A percentile compares a stretch with the other conserved stretches of the same genome.
Evolutionary conservation across 345 rosid species (phyloP).

Genomic region (Sonneratia caseolaris): DNA sequence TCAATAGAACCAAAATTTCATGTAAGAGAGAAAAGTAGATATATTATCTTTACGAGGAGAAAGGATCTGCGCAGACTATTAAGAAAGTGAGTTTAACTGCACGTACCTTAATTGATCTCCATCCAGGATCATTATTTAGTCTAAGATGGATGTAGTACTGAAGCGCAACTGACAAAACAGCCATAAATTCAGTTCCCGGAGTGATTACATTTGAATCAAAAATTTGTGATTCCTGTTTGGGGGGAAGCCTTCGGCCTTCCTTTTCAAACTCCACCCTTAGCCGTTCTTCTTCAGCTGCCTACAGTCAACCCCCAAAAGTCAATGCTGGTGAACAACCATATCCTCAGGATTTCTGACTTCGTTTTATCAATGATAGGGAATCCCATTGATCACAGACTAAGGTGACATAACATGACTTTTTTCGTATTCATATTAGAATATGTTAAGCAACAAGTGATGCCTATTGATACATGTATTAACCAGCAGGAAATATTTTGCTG

Average conservation of each 20-base stretch:
- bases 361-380: neutral
- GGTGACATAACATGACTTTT: neutral
- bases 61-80: neutral
- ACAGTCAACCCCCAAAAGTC: neutral
- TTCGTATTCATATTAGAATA: neutral
- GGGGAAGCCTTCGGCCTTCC: conserved; percentile 79
- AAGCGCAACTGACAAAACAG: conserved; percentile 72
- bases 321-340: neutral
- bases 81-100: neutral
- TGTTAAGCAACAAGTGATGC: neutral
- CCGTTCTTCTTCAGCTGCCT: conserved; percentile 86
- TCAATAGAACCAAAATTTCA: neutral
- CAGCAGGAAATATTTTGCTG: neutral
- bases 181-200: conserved; percentile 92
- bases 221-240: conserved; percentile 52
- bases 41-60: neutral
- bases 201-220: conserved; percentile 90
- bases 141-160: conserved; percentile 78
- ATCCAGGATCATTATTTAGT: conserved; percentile 86
- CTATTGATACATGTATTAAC: neutral
- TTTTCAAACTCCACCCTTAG: conserved; percentile 71
- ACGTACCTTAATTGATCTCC: conserved; percentile 81
- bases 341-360: neutral
- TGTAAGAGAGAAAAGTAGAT: neutral
- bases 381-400: neutral